phyloP scores from a whole-genome alignment of 2,329 filamentous ascomycete genomes.

The Aphanocladium album region DNA sequence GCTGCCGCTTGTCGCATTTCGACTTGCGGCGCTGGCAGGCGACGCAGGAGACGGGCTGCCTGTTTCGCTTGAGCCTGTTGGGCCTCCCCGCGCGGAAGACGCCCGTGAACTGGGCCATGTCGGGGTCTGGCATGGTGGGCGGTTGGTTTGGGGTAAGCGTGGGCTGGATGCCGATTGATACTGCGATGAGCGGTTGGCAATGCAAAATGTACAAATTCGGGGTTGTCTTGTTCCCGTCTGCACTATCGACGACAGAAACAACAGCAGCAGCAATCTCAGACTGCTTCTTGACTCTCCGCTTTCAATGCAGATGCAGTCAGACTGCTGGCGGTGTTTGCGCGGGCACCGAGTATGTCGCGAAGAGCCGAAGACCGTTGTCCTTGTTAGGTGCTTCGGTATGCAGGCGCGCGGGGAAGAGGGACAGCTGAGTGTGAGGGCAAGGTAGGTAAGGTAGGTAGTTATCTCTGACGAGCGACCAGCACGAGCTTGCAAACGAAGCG shows the following conservation, averaged over 20 bases:
- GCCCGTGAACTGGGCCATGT: constrained; percentile 20
- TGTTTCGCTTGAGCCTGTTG: constrained; percentile 33
- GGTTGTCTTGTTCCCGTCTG: no score
- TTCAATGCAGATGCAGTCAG: background rate
- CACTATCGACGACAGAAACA: no score
- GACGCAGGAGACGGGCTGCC: constrained; percentile 37
- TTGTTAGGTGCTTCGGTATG: no score
- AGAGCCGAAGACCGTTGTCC: background rate
- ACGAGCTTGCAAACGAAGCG: no score
- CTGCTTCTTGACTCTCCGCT: no score
- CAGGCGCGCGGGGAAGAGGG: background rate
- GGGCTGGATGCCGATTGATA: no score
- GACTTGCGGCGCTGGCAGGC: constrained; percentile 39
- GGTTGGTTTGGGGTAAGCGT: no score
- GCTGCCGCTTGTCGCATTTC: constrained; percentile 37
- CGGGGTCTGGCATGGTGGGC: constrained; percentile 10
- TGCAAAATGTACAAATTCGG: no score
- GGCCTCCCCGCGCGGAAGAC: constrained; percentile 34
- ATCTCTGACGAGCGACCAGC: no score
- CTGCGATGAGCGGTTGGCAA: no score
- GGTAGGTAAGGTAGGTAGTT: no score
- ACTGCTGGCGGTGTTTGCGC: background rate
- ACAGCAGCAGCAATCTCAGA: background rate
- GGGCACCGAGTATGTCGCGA: background rate
- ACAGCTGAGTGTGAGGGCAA: no score